phyloP scores from a whole-genome alignment of 805 yeast genomes.

The Wickerhamiella sergipiensis region DNA sequence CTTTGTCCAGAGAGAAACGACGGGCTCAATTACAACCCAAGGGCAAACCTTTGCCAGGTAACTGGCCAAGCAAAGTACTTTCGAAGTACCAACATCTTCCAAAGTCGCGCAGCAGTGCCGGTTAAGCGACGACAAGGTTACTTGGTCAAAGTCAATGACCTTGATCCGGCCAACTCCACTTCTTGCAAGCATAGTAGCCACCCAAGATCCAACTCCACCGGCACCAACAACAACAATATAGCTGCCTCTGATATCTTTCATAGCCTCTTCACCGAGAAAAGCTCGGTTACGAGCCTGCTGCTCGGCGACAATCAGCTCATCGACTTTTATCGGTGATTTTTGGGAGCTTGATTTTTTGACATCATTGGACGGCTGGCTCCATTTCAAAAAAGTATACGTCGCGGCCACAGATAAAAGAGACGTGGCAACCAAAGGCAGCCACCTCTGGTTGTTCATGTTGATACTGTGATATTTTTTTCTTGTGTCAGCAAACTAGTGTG shows the following conservation, averaged over 20 bases:
- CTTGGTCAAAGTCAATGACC: constrained; percentile 92
- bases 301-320: constrained; percentile 69
- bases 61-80: constrained; percentile 65
- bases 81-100: constrained; percentile 82
- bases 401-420: background rate
- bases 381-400: background rate
- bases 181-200: constrained; percentile 75
- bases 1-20: constrained; percentile 63
- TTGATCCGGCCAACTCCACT: constrained; percentile 74
- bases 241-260: constrained; percentile 55
- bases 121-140: constrained; percentile 77
- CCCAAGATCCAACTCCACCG: constrained; percentile 99
- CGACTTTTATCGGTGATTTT: constrained; percentile 20
- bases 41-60: constrained; percentile 72
- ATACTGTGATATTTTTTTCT: background rate
- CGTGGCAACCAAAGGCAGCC: background rate
- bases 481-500: background rate
- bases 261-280: constrained; percentile 77
- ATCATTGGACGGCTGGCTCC: background rate
- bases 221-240: constrained; percentile 77
- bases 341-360: background rate
- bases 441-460: background rate
- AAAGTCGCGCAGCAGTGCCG: constrained; percentile 92
- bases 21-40: constrained; percentile 76
- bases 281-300: constrained; percentile 91